These are phyloP conservation scores for Westerdykella ornata DNA, from an alignment of 2,329 filamentous ascomycete genomes.

Conservation along the genomic window DNA sequence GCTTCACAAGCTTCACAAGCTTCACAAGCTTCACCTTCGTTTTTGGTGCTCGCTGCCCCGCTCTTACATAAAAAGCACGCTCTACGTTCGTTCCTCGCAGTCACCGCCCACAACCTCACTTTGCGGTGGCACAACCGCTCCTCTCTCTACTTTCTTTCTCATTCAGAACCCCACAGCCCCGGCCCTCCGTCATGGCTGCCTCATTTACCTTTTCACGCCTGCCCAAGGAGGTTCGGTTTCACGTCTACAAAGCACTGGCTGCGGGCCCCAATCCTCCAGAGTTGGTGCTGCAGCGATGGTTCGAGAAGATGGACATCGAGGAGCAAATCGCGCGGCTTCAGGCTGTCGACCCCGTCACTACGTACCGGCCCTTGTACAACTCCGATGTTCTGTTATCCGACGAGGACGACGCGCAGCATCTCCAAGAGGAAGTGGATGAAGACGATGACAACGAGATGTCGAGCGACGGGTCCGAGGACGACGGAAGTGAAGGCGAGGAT, in stretches of 20 bases:
- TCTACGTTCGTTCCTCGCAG: no score
- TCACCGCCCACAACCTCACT: no score
- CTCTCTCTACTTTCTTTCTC: no score
- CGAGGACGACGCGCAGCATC: conserved; percentile 4
- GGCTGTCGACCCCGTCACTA: background rate
- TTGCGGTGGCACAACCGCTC: no score
- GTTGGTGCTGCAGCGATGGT: conserved; percentile 29
- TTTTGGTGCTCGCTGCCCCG: no score
- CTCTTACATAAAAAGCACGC: no score
- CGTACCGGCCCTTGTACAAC: background rate
- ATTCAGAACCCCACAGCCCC: no score
- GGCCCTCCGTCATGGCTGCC: no score
- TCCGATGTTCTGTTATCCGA: conserved; percentile 5
- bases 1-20: no score
- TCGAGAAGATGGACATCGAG: conserved; percentile 29
- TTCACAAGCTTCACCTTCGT: no score
- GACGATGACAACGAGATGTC: conserved; percentile 10
- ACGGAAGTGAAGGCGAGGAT: conserved; percentile 3
- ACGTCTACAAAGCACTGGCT: conserved; percentile 21
- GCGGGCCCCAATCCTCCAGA: conserved; percentile 14
- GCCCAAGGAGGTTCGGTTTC: conserved; percentile 30
- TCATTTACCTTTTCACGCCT: conserved; percentile 14
- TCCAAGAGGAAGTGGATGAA: conserved; percentile 4
- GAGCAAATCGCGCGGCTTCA: conserved; percentile 9
- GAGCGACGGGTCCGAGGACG: conserved; percentile 5